A percentile compares a stretch with the other conserved stretches of the same genome.
Evolutionary conservation across 176 grass and related monocot species (phyloP).

Genomic region (Typha latifolia): DNA sequence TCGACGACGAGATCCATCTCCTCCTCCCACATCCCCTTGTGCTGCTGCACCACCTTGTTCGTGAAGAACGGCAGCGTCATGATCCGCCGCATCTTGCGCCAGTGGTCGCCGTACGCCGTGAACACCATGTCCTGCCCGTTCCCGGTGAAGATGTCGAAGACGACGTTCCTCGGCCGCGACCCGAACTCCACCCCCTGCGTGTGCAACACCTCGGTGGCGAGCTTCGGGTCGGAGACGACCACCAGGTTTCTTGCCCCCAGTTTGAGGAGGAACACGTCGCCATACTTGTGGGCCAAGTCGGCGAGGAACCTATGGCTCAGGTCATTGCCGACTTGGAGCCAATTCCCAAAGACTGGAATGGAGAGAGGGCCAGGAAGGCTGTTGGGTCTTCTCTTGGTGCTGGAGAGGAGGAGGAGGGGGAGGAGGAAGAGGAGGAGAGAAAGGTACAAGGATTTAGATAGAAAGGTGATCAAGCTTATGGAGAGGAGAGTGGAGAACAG

Average conservation of each 20-base stretch:
- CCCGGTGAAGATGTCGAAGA: slow-evolving; percentile 30
- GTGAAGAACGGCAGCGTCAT: slow-evolving; percentile 31
- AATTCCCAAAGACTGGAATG: slow-evolving; percentile 7
- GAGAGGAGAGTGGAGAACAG: neutral
- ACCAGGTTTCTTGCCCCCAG: neutral
- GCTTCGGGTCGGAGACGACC: slow-evolving; percentile 8
- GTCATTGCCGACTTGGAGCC: slow-evolving; percentile 6
- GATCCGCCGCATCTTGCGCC: slow-evolving; percentile 31
- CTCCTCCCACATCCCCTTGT: slow-evolving; percentile 18
- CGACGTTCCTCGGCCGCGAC: slow-evolving; percentile 25
- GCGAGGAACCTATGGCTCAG: slow-evolving; percentile 3
- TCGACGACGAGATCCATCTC: slow-evolving; percentile 15
- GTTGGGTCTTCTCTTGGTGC: neutral
- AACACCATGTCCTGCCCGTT: slow-evolving; percentile 32
- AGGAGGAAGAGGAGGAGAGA: slow-evolving; percentile 10
- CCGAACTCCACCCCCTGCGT: slow-evolving; percentile 30
- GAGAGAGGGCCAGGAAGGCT: slow-evolving; percentile 11
- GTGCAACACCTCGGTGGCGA: slow-evolving; percentile 11
- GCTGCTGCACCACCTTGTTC: slow-evolving; percentile 22
- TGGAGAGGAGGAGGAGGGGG: slow-evolving; percentile 8
- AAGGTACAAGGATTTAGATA: neutral
- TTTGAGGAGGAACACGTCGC: slow-evolving; percentile 7
- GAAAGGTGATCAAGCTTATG: neutral
- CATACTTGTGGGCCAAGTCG: slow-evolving; percentile 6
- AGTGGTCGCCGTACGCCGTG: slow-evolving; percentile 26